These are phyloP conservation scores for Pythium oligandrum DNA, from an alignment of 352 stramenopile genomes.

Conservation along the genomic window DNA sequence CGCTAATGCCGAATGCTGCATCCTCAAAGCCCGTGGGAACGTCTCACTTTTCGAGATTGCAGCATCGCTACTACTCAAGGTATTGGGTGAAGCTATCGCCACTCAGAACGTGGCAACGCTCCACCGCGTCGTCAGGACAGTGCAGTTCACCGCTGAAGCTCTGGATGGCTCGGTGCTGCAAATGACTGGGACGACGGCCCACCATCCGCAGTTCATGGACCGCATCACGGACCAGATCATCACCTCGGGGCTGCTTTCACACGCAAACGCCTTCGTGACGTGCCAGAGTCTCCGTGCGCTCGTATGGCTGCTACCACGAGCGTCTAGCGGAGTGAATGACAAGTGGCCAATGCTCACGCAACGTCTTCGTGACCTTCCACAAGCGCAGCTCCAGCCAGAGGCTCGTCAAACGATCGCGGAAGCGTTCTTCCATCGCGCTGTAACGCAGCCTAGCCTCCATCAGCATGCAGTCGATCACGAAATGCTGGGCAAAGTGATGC, in stretches of 20 bases:
- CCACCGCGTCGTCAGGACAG: slow-evolving; percentile 40
- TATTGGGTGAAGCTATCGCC: slow-evolving; percentile 23
- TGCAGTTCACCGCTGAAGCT: slow-evolving; percentile 49
- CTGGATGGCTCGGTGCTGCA: slow-evolving; percentile 46
- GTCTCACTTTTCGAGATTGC: slow-evolving; percentile 62
- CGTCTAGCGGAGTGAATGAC: slow-evolving; percentile 8
- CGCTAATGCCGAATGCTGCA: slow-evolving; percentile 29
- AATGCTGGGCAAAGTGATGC: slow-evolving; percentile 43
- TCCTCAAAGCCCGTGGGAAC: slow-evolving; percentile 39
- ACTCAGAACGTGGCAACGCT: slow-evolving; percentile 26
- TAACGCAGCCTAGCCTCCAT: slow-evolving; percentile 34
- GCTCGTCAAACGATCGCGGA: slow-evolving; percentile 50
- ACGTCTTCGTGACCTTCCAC: slow-evolving; percentile 41
- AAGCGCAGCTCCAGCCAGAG: slow-evolving; percentile 41
- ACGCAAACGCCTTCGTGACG: slow-evolving; percentile 49
- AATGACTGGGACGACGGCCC: slow-evolving; percentile 22
- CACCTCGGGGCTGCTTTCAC: slow-evolving; percentile 18
- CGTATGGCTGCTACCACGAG: slow-evolving; percentile 67
- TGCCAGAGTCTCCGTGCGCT: slow-evolving; percentile 57
- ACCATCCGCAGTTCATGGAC: slow-evolving; percentile 50
- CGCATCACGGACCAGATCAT: slow-evolving; percentile 43
- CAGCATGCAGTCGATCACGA: slow-evolving; percentile 33
- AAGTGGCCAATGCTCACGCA: slow-evolving; percentile 38
- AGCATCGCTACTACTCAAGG: slow-evolving; percentile 25
- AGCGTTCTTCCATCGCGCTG: slow-evolving; percentile 55